Evolutionary conservation across 177 flowering plant genomes (phyloP), one percentile per base, ranked within the genome.

Genomic region (Tripterygium wilfordii): DNA sequence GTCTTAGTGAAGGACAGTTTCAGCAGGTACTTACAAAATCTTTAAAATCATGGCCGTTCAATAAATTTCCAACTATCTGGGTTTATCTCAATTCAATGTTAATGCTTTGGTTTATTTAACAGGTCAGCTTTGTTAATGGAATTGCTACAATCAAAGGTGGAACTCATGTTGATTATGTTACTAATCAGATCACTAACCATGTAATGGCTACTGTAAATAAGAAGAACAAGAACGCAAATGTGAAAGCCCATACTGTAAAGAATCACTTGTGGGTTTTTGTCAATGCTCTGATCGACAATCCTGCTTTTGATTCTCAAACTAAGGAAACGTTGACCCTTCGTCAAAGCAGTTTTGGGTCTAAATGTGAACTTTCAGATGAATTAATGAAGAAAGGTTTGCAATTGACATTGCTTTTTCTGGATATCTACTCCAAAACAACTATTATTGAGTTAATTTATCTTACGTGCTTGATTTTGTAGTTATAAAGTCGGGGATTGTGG

Each of bases 251-350:
- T 48, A 58, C 68, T 18, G 96, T 83, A 65, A 89, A 79, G 72
- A 86, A 69, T 52, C 82, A 89, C 56, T 53, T 92, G 39, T 92
- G 99, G 99, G 82, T 92, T 22, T 92, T 92, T 71, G 95, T 92
- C 75, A 89, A 89, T 68, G 78, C 85, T 30, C 85, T 89, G 9
- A 72, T 92, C 74, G 97, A 92, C 68, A 92, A 89, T 61, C 98
- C 99, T n/a, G 94, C 99, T 8, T 92, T 92, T 52, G 96, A 92
- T 77, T 92, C 97, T 32, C 99, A 92, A 67, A 92, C 99, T 5
- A 92, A 89, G 61, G 98, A 92, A 63, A 89, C 96, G 23, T 68
- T 92, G 72, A 92, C 99, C 0, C 79, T 79, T 60, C 86, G 91
- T 19, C 87, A 74, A 48, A 68, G 62, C 58, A 89, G 89, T 68